Conservation (phyloP, 345 rosid species). For the Pseudoturritis turrita region DNA sequence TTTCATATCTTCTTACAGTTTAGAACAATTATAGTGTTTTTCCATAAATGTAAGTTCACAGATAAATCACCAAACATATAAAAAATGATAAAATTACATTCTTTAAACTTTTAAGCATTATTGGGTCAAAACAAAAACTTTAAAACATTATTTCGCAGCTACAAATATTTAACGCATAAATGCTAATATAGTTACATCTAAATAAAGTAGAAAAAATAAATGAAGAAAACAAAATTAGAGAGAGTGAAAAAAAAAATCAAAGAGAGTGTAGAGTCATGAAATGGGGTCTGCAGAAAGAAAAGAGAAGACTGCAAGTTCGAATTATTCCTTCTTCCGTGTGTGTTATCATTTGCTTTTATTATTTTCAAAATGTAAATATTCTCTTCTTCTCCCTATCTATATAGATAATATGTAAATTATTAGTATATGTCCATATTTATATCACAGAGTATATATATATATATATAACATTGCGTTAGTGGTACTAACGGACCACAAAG, state of each 20-base stretch:
- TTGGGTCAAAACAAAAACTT: neutral
- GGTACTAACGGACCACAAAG: conserved; percentile 30
- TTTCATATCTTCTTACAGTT: neutral
- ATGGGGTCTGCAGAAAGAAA: conserved; percentile 44
- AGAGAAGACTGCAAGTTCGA: conserved; percentile 62
- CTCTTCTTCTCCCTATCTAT: neutral
- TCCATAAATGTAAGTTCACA: neutral
- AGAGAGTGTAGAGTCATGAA: conserved; percentile 26
- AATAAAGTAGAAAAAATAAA: neutral
- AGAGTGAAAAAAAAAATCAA: too few species aligned
- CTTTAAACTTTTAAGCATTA: neutral
- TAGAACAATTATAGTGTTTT: neutral
- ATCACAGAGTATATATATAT: neutral
- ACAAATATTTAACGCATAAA: neutral
- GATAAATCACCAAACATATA: neutral
- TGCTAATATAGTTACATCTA: neutral
- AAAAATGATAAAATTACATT: neutral
- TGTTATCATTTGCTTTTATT: conserved; percentile 46
- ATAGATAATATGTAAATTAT: neutral
- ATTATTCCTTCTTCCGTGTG: conserved; percentile 73
- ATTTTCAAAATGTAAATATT: conserved; percentile 18
- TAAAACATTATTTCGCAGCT: neutral
- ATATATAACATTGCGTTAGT: conserved; percentile 5
- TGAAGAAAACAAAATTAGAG: conserved; percentile 1
- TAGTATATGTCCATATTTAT: neutral